phyloP scores from a whole-genome alignment of 2,329 filamentous ascomycete genomes.

The Furcasterigmium furcatum region DNA sequence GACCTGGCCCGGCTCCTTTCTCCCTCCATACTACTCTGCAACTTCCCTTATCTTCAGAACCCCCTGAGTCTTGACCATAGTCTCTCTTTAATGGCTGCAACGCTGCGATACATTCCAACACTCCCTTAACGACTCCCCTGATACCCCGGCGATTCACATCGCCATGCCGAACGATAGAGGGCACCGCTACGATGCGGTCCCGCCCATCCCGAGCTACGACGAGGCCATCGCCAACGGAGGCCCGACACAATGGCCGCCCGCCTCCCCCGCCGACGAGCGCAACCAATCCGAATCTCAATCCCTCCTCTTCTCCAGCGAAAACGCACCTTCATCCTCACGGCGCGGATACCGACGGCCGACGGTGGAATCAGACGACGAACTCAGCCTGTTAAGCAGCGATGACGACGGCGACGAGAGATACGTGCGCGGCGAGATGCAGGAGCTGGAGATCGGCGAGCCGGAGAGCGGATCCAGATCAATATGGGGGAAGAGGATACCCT shows the following conservation, averaged over 20 bases:
- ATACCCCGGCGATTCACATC: background rate
- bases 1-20: no score
- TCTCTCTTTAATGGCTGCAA: background rate
- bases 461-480: slow-evolving; percentile 36
- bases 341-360: slow-evolving; percentile 75
- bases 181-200: slow-evolving; percentile 33
- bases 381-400: slow-evolving; percentile 46
- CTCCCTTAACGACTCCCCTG: background rate
- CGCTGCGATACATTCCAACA: background rate
- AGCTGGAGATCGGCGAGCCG: slow-evolving; percentile 82
- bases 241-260: slow-evolving; percentile 21
- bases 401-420: slow-evolving; percentile 53
- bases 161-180: slow-evolving; percentile 12
- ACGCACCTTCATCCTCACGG: slow-evolving; percentile 33
- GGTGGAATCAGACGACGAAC: slow-evolving; percentile 73
- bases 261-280: slow-evolving; percentile 46
- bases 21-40: no score
- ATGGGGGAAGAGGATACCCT: slow-evolving; percentile 55
- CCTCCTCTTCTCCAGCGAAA: slow-evolving; percentile 58
- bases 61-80: background rate
- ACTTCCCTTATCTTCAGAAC: no score
- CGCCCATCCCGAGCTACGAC: slow-evolving; percentile 34
- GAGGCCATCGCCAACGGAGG: slow-evolving; percentile 33
- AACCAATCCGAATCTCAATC: slow-evolving; percentile 75
- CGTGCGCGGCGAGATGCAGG: slow-evolving; percentile 78